These are phyloP conservation scores for Trichosporon inkin DNA, from an alignment of 1,284 basidiomycete genomes.

Conservation along the genomic window DNA sequence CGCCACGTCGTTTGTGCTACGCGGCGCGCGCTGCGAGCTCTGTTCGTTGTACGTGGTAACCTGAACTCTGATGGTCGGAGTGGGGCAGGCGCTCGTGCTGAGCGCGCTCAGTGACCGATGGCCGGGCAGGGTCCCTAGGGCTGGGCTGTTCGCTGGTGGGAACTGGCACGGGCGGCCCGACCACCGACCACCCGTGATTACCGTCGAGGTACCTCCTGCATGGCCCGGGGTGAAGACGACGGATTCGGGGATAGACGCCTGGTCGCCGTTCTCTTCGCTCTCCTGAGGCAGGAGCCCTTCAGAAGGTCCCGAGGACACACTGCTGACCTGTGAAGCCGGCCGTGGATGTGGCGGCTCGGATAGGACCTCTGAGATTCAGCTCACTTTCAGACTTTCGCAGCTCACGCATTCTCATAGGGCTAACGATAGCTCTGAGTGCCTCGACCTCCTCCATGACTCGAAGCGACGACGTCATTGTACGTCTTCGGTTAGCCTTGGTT, in stretches of 20 bases:
- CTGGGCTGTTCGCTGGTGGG: constrained; percentile 14
- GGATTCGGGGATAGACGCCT: constrained; percentile 23
- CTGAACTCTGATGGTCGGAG: no score
- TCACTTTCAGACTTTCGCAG: not conserved
- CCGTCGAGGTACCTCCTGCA: constrained; percentile 15
- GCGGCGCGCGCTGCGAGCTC: no score
- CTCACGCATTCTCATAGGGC: constrained; percentile 67
- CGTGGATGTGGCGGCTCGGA: constrained; percentile 8
- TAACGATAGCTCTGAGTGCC: constrained; percentile 65
- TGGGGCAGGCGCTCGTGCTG: no score
- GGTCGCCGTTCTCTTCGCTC: constrained; percentile 16
- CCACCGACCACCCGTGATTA: constrained; percentile 11
- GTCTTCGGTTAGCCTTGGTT: constrained; percentile 22
- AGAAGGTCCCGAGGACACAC: constrained; percentile 2
- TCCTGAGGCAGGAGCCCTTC: constrained; percentile 7
- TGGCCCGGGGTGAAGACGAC: constrained; percentile 23
- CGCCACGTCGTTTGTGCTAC: no score
- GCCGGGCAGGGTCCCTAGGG: not conserved
- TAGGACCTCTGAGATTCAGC: constrained; percentile 9
- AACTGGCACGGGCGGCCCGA: constrained; percentile 20
- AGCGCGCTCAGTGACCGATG: not conserved
- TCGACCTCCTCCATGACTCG: constrained; percentile 71
- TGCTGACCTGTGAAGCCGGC: constrained; percentile 9
- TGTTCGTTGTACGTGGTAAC: no score
- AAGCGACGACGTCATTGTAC: constrained; percentile 62